Evolutionary conservation across 1,284 basidiomycete genomes (phyloP).

Genomic region (Melampsora occidentalis): DNA sequence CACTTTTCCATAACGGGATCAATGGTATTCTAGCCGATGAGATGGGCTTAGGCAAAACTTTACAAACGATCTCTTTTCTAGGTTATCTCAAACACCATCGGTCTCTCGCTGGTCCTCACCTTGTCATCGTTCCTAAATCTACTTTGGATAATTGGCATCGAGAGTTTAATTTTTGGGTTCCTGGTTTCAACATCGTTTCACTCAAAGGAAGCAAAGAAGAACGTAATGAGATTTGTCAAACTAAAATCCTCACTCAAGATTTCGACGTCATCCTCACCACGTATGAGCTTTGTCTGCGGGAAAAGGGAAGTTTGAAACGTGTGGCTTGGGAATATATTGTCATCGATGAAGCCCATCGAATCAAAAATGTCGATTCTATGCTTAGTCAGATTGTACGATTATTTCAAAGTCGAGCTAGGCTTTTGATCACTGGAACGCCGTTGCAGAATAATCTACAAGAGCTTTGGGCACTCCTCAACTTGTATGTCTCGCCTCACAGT

Average conservation of each 20-base stretch:
- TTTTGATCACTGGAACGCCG: conserved; percentile 95
- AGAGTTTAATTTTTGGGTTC: conserved; percentile 89
- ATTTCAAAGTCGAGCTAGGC: conserved; percentile 80
- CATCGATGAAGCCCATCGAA: conserved; percentile 98
- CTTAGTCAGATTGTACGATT: conserved; percentile 90
- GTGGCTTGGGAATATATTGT: conserved; percentile 97
- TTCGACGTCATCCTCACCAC: conserved; percentile 95
- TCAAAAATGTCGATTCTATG: conserved; percentile 98
- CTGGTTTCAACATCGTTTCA: conserved; percentile 77
- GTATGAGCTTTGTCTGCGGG: conserved; percentile 95
- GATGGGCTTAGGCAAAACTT: conserved; percentile 88
- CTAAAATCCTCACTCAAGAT: conserved; percentile 75
- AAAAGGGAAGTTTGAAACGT: conserved; percentile 85
- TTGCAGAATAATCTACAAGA: conserved; percentile 97
- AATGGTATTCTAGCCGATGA: conserved; percentile 92
- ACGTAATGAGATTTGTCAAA: conserved; percentile 73
- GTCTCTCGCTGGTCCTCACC: conserved; percentile 74
- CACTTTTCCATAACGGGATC: conserved; percentile 83
- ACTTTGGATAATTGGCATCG: conserved; percentile 96
- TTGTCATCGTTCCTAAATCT: conserved; percentile 95
- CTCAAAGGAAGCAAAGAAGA: conserved; percentile 88
- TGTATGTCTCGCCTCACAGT: conserved; percentile 53
- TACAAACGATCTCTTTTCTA: conserved; percentile 97
- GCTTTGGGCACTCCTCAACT: conserved; percentile 91
- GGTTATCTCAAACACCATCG: conserved; percentile 87